These are phyloP conservation scores for Dictyostelium citrinum DNA, from an alignment of 78 protist genomes.

Conservation along the genomic window DNA sequence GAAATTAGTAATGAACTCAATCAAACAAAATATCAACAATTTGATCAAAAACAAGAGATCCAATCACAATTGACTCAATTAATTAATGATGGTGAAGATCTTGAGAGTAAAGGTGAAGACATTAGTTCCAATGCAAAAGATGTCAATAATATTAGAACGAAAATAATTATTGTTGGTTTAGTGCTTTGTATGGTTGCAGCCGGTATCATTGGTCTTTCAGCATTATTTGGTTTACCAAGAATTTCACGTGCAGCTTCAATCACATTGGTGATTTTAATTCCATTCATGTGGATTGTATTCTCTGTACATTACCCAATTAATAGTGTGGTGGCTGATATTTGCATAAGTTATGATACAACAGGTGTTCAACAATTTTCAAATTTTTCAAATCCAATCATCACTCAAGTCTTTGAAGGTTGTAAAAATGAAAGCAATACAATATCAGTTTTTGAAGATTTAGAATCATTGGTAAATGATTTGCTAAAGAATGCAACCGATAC, in stretches of 20 bases:
- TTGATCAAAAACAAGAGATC: background rate
- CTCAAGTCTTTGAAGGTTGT: constrained; percentile 36
- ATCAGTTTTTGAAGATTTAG: background rate
- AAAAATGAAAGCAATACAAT: background rate
- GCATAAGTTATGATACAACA: background rate
- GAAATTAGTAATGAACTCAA: background rate
- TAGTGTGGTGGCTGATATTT: constrained; percentile 26
- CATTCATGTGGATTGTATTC: constrained; percentile 70
- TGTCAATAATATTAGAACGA: background rate
- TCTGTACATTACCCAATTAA: constrained; percentile 70
- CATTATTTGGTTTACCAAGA: constrained; percentile 2
- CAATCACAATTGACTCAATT: background rate
- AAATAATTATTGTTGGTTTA: constrained; percentile 26
- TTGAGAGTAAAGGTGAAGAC: background rate
- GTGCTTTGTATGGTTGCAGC: constrained; percentile 10
- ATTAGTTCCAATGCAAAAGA: background rate
- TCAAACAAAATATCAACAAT: background rate
- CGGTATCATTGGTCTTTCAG: background rate
- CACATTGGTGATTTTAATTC: background rate
- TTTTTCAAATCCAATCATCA: constrained; percentile 19
- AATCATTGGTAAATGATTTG: background rate
- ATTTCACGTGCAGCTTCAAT: background rate
- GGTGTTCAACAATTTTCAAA: background rate
- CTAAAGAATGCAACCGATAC: background rate
- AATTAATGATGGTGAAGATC: background rate